Evolutionary conservation across 73 alveolate genomes (phyloP).

Genomic region (Stentor coeruleus): DNA sequence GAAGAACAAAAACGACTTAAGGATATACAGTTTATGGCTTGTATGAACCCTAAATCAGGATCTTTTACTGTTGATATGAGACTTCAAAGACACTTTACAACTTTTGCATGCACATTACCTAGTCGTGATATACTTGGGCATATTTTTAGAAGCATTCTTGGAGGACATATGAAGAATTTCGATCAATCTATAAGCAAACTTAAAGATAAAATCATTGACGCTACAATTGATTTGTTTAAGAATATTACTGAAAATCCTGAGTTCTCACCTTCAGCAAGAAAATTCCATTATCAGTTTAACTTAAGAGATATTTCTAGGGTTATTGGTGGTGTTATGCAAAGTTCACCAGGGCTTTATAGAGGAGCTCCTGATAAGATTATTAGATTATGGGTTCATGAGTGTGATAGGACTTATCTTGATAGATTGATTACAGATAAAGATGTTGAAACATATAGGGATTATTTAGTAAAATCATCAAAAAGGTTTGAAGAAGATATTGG

Average conservation of each 20-base stretch:
- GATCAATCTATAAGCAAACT: slow-evolving; percentile 80
- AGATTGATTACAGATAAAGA: slow-evolving; percentile 93
- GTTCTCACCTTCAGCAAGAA: slow-evolving; percentile 98
- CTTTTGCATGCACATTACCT: slow-evolving; percentile 81
- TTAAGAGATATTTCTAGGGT: slow-evolving; percentile 94
- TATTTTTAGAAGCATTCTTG: slow-evolving; percentile 75
- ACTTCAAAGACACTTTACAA: slow-evolving; percentile 97
- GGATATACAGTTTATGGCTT: slow-evolving; percentile 93
- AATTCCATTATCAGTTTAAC: slow-evolving; percentile 99
- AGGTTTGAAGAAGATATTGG: slow-evolving; percentile 51
- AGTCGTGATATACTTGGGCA: slow-evolving; percentile 78
- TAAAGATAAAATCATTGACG: slow-evolving; percentile 82
- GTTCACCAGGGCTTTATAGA: slow-evolving; percentile 88
- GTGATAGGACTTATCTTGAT: slow-evolving; percentile 96
- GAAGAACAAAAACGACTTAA: slow-evolving; percentile 93
- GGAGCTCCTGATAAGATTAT: slow-evolving; percentile 85
- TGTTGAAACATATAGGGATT: slow-evolving; percentile 68
- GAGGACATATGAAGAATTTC: slow-evolving; percentile 83
- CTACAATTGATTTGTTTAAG: slow-evolving; percentile 78
- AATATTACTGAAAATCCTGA: slow-evolving; percentile 83
- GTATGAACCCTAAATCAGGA: slow-evolving; percentile 99
- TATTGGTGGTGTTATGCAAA: slow-evolving; percentile 88
- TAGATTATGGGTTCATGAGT: slow-evolving; percentile 98
- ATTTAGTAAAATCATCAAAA: slow-evolving; percentile 38
- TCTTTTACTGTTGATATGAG: slow-evolving; percentile 97